Evolutionary conservation across 2,329 filamentous ascomycete genomes (phyloP).

Genomic region (Allantophomopsis cytisporea): DNA sequence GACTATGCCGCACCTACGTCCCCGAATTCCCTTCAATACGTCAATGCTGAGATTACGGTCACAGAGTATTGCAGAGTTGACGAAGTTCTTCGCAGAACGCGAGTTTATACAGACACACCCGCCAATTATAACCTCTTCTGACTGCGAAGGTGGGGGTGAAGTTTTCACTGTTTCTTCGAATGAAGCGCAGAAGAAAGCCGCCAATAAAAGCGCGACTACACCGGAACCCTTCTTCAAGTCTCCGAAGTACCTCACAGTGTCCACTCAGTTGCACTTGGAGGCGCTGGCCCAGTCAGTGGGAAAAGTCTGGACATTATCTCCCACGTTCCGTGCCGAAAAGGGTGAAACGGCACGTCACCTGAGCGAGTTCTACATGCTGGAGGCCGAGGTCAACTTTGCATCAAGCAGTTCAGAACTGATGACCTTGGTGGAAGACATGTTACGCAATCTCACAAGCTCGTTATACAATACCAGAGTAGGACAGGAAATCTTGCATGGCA

Average conservation of each 20-base stretch:
- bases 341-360: constrained; percentile 90
- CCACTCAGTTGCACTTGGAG: constrained; percentile 87
- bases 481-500: constrained; percentile 37
- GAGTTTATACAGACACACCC: constrained; percentile 77
- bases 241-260: constrained; percentile 93
- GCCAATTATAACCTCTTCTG: constrained; percentile 88
- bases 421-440: constrained; percentile 66
- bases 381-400: constrained; percentile 77
- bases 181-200: constrained; percentile 12
- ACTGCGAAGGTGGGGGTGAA: constrained; percentile 93
- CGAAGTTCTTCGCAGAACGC: constrained; percentile 58
- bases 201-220: constrained; percentile 4
- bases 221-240: constrained; percentile 56
- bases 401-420: constrained; percentile 59
- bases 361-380: constrained; percentile 98
- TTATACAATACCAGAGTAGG: constrained; percentile 29
- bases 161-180: constrained; percentile 61
- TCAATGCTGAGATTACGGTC: constrained; percentile 74
- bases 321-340: constrained; percentile 84
- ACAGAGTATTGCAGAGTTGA: constrained; percentile 59
- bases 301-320: constrained; percentile 86
- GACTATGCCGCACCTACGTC: constrained; percentile 73
- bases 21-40: constrained; percentile 69
- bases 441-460: constrained; percentile 41
- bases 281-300: constrained; percentile 78